phyloP scores from a whole-genome alignment of 176 grass and related monocot genomes.

The Luzula sylvatica region DNA sequence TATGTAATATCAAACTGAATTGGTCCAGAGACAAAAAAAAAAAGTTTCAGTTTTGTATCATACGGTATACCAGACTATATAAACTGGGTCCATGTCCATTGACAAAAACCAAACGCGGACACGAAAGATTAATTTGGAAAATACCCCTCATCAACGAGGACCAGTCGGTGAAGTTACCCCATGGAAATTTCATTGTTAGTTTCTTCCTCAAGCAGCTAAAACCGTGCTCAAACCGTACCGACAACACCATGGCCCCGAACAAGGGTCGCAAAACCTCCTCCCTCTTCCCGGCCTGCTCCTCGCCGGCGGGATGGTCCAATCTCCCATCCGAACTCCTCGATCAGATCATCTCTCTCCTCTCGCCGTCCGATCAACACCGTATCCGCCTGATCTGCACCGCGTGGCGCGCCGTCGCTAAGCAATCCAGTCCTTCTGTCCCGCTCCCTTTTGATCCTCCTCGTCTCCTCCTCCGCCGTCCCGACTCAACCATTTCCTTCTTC shows the following conservation, averaged over 20 bases:
- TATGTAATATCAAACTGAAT: too few species aligned
- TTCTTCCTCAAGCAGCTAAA: too few species aligned
- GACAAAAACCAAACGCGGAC: too few species aligned
- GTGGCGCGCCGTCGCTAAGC: conserved; percentile 1
- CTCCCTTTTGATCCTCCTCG: conserved; percentile 17
- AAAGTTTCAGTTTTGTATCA: too few species aligned
- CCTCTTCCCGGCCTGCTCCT: neutral
- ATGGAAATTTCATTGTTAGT: too few species aligned
- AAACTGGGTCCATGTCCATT: too few species aligned
- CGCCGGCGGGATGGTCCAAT: neutral
- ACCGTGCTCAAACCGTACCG: neutral
- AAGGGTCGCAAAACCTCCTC: neutral
- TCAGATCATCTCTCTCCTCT: neutral
- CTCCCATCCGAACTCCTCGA: conserved; percentile 15
- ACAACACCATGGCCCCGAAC: conserved; percentile 1
- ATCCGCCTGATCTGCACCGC: conserved; percentile 1
- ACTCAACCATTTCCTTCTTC: conserved; percentile 4
- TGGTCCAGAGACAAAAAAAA: too few species aligned
- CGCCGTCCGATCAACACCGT: neutral
- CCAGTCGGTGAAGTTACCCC: too few species aligned
- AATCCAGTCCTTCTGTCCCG: neutral
- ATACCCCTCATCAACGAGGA: too few species aligned
- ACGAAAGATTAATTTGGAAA: too few species aligned
- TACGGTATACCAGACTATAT: too few species aligned
- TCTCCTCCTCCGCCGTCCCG: neutral